Evolutionary conservation across 192 early-diverging fungal species (phyloP), one percentile per base, ranked within the genome.

Genomic region (Coemansia sp.): DNA sequence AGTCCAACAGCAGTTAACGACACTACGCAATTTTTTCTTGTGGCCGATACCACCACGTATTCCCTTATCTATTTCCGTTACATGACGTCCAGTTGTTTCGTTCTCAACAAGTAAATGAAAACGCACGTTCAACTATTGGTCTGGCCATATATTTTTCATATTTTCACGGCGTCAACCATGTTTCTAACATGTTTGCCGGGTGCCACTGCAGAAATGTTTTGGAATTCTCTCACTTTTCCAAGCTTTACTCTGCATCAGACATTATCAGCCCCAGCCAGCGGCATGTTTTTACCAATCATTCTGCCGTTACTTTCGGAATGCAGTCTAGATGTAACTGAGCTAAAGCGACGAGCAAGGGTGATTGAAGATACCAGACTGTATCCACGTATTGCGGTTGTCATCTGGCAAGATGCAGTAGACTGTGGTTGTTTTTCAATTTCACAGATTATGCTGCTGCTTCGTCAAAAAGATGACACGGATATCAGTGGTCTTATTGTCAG

Each of bases 361-460:
- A 7, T 30, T 7, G 27, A 30, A 7, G 27, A 30, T 30, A 30
- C 27, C 27, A 7, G 27, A 7, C 27, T 30, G 7, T 30, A 30
- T 30, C 10, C 42, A 19, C n/a, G 10, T 19, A 55, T 41, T n/a
- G 69, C 59, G 9, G 23, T 72, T 38, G 55, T 66, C 17, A 59
- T 57, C 0, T 72, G 69, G 69, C 49, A 66, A 10, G 69, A 66
- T 6, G 70, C 70, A 0, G 45, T 55, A 9, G 19, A 34, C 2
- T 59, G 44, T n/a, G 70, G 70, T 0, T 73, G 70, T 52, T 73
- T 66, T 50, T 59, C 70, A 9, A 63, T 41, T 40, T 60, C 60
- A 0, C 70, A 73, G 33, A 34, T 66, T 12, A 37, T 14, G 25
- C 47, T 11, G 25, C 58, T 3, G 27, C 23, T 44, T 21, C 37